Evolutionary conservation across 2,329 filamentous ascomycete genomes (phyloP), one percentile per base, ranked within the genome.

Genomic region (Rhynchosporium graminicola): DNA sequence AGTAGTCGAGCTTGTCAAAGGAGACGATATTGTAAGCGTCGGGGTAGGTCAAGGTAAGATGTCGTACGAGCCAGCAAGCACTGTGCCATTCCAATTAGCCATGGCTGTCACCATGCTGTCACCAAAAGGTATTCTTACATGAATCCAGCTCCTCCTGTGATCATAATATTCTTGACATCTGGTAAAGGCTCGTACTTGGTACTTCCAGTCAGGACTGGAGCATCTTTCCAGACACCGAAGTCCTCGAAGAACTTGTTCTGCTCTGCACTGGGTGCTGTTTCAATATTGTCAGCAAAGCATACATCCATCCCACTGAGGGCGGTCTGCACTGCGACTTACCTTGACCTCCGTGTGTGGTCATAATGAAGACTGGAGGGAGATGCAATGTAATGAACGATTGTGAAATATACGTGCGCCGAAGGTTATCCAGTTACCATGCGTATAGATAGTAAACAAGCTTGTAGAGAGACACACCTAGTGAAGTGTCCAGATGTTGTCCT

Each of bases 1-100:
- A 92, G 77, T 92, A 92, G 74, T 94, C 90, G 63, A 94, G 81
- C 76, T 93, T 94, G 78, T 95, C 91, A 71, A 93, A 92, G 40
- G 88, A 93, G 57, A 94, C 81, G 66, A 94, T 84, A 72, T 90
- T 90, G 80, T 95, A 95, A 66, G 84, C 81, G 46, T 87, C 74
- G 3, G 88, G 83, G 72, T 94, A 94, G 40, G 87, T 91, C 62
- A 90, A 77, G 10, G 86, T 86, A 58, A 95, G 80, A 76, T 94
- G 90, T 65, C 91, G 87, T 65, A 91, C 88, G 43, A 94, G 82
- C 91, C 91, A 94, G 74, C 88, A 92, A 59, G 89, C 90, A 76
- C 89, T 92, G 60, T 63, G n/a, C 29, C 42, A 40, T 59, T 72
- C 29, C 42, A 40, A 61, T 72, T 60, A 72, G 68, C 59, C 60